These are phyloP conservation scores for Loxodes magnus DNA, from an alignment of 73 alveolate genomes.

Conservation along the genomic window DNA sequence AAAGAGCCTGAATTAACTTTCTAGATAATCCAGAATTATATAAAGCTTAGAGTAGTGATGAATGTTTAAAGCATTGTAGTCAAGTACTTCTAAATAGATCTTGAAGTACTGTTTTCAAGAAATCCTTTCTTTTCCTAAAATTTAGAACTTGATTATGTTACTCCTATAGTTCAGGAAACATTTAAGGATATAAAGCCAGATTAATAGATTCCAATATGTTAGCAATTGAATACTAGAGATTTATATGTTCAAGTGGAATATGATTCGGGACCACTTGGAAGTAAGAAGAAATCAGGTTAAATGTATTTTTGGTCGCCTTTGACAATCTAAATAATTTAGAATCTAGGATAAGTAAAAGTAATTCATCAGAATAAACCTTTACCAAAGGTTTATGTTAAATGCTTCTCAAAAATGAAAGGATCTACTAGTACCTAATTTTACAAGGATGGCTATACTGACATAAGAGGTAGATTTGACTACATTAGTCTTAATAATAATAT, in stretches of 20 bases:
- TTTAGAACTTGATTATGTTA: too few relatives aligned
- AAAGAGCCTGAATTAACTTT: too few relatives aligned
- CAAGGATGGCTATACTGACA: slow-evolving; percentile 92
- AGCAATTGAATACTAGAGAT: too few relatives aligned
- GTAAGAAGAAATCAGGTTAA: too few relatives aligned
- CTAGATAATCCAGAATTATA: too few relatives aligned
- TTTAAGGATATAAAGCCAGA: slow-evolving; percentile 1
- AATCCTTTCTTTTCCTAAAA: too few relatives aligned
- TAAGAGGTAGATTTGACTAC: slow-evolving; percentile 90
- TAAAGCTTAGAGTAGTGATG: too few relatives aligned
- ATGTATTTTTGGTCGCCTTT: slow-evolving; percentile 56
- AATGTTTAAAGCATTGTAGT: too few relatives aligned
- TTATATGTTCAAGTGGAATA: too few relatives aligned
- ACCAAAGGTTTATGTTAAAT: slow-evolving; percentile 63
- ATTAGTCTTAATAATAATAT: slow-evolving; percentile 59
- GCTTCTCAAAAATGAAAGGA: slow-evolving; percentile 42
- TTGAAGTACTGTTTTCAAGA: slow-evolving; percentile 69
- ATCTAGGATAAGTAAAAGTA: slow-evolving; percentile 68
- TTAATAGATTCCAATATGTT: slow-evolving; percentile 12
- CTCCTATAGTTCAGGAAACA: slow-evolving; percentile 32
- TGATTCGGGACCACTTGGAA: too few relatives aligned
- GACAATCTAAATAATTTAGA: slow-evolving; percentile 45
- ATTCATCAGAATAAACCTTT: slow-evolving; percentile 40
- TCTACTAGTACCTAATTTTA: slow-evolving; percentile 46
- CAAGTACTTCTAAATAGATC: slow-evolving; percentile 58